Evolutionary conservation across 176 grass and related monocot genomes (phyloP).

Genomic region (Thalia dealbata): DNA sequence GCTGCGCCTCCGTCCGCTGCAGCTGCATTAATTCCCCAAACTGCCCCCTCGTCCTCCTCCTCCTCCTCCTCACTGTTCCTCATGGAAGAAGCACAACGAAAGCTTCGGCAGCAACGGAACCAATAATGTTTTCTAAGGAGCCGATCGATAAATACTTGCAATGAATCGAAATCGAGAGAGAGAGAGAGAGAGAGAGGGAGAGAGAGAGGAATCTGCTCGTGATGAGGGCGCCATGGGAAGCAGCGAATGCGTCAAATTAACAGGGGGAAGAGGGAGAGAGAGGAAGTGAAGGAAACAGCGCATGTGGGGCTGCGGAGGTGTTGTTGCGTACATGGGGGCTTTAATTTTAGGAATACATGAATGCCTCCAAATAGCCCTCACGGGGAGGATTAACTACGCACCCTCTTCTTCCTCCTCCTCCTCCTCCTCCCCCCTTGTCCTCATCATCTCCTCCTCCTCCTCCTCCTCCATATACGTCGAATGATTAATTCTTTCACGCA

Average conservation of each 20-base stretch:
- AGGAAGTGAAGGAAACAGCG: neutral
- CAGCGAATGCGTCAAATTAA: neutral
- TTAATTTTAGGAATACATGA: neutral
- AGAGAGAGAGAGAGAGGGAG: neutral
- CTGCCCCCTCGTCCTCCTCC: neutral
- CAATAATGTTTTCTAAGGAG: too few relatives aligned
- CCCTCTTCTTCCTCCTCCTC: neutral
- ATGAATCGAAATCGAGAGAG: too few relatives aligned
- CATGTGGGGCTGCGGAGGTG: neutral
- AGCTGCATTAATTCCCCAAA: too few relatives aligned
- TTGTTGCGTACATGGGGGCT: neutral
- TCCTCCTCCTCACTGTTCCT: too few relatives aligned
- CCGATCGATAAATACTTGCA: too few relatives aligned
- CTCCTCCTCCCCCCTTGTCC: neutral
- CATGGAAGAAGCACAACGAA: too few relatives aligned
- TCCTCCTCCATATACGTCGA: neutral
- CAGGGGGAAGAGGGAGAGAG: neutral
- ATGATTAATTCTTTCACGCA: too few relatives aligned
- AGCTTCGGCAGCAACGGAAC: too few relatives aligned
- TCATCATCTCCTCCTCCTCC: neutral
- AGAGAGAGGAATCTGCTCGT: conserved; percentile 15
- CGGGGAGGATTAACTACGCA: conserved; percentile 4
- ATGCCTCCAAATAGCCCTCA: conserved; percentile 13
- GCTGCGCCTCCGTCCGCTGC: too few relatives aligned
- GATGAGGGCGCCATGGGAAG: conserved; percentile 6